Conservation (phyloP, 805 yeast species). For the Saturnispora besseyi region DNA sequence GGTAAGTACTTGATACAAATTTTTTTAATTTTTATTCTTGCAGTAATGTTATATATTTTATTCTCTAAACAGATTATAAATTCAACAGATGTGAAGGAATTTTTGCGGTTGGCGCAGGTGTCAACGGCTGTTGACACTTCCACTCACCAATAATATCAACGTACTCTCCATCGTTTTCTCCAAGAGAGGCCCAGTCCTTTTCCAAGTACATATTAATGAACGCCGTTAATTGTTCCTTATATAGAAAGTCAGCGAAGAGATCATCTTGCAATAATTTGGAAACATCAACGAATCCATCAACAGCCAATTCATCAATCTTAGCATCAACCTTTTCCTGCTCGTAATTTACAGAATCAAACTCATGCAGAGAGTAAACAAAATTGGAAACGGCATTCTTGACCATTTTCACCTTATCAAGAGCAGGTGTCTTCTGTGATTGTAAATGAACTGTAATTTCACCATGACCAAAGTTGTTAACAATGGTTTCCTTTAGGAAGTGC, state of each 20-base stretch:
- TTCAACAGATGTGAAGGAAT: conserved; percentile 20
- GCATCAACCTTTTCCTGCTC: conserved; percentile 17
- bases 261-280: conserved; percentile 12
- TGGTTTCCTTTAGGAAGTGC: conserved; percentile 27
- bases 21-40: not conserved
- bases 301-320: conserved; percentile 9
- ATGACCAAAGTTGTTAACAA: conserved; percentile 23
- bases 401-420: conserved; percentile 16
- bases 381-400: conserved; percentile 24
- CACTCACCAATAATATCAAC: conserved; percentile 43
- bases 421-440: conserved; percentile 39
- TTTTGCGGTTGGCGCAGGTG: conserved; percentile 55
- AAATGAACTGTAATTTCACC: conserved; percentile 52
- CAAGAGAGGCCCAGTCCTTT: conserved; percentile 10
- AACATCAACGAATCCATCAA: conserved; percentile 8
- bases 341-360: conserved; percentile 22
- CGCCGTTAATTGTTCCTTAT: conserved; percentile 10
- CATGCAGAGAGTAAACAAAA: conserved; percentile 22
- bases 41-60: not conserved
- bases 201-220: conserved; percentile 5
- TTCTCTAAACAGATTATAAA: not conserved
- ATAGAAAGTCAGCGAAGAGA: conserved; percentile 16
- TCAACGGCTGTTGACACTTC: conserved; percentile 43
- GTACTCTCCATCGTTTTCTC: conserved; percentile 30
- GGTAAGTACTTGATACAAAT: not conserved